These are phyloP conservation scores for Ajuga reptans DNA, from an alignment of 305 asterid genomes.

Conservation along the genomic window DNA sequence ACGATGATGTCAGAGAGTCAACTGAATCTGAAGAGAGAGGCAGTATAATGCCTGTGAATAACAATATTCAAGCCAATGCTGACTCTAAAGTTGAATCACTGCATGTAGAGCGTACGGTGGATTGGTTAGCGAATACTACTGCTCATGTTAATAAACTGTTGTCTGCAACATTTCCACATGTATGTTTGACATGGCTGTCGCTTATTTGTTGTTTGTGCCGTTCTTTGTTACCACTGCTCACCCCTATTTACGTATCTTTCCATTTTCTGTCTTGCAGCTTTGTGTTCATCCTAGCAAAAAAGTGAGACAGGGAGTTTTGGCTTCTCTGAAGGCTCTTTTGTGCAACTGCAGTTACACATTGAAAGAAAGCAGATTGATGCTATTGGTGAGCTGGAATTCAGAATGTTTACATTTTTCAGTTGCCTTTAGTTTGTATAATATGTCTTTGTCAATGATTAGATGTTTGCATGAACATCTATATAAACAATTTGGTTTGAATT, in stretches of 20 bases:
- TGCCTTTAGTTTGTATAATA: constrained; percentile 10
- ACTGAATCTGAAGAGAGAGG: constrained; percentile 29
- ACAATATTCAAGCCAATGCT: constrained; percentile 23
- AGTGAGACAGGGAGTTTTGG: constrained; percentile 62
- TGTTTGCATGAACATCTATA: not conserved
- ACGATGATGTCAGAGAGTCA: constrained; percentile 23
- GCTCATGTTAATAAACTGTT: constrained; percentile 66
- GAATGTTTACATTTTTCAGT: constrained; percentile 18
- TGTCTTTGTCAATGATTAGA: not conserved
- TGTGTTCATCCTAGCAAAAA: constrained; percentile 69
- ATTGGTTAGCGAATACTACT: constrained; percentile 63
- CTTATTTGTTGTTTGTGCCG: constrained; percentile 1
- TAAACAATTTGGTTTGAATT: not conserved
- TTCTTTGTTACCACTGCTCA: constrained; percentile 9
- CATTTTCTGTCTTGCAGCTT: constrained; percentile 44
- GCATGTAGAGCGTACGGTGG: constrained; percentile 62
- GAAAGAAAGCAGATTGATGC: constrained; percentile 74
- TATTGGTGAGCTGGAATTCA: constrained; percentile 64
- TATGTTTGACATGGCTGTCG: constrained; percentile 35
- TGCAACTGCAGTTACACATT: constrained; percentile 54
- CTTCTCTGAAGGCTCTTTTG: constrained; percentile 54
- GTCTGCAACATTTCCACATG: constrained; percentile 80
- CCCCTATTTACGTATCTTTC: constrained; percentile 10
- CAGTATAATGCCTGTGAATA: constrained; percentile 26
- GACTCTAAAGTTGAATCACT: constrained; percentile 36